Evolutionary conservation across 1,284 basidiomycete genomes (phyloP), one percentile per base, ranked within the genome.

Genomic region (Erythrobasidium hasegawianum): DNA sequence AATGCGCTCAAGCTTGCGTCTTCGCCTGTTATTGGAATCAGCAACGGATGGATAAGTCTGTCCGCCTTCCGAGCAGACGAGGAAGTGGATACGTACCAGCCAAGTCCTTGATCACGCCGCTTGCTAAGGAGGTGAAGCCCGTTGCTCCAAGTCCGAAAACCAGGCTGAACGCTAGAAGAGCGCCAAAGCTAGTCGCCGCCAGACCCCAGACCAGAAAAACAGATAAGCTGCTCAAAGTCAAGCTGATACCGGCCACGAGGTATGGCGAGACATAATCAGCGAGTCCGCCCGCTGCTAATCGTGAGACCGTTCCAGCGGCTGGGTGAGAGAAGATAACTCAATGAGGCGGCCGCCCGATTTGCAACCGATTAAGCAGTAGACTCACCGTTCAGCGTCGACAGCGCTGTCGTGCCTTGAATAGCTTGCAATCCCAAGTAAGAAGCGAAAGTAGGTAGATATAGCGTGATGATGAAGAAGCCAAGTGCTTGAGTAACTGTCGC

Each of bases 371-470:
- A 49, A 9, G 20, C n/a, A 10, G n/a, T 18, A 16, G 22, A 18
- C 54, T 16, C 43, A 58, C 61, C 56, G 18, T 58, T 64, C 55
- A 64, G 26, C 1, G 50, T 18, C 5, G 61, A 41, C 27, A 64
- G 47, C 11, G 61, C 61, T 5, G 54, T 11, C 5, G 61, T 64
- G 10, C 55, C 61, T 58, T 57, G 41, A 20, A 64, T 24, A 57
- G 54, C 20, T 29, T 26, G 41, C 41, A 64, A 27, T 4, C 55
- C 53, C 22, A 64, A 27, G 1, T 38, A 57, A 13, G 54, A 27
- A 14, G 61, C 61, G 27, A 64, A 64, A 14, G 54, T 57, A 27
- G 61, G 61, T 9, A 64, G 53, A 20, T 64, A 64, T n/a, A 64
- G 26, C n/a, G 49, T 38, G 11, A 45, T 57, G 14, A 64, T 26